phyloP scores from a whole-genome alignment of 2,329 filamentous ascomycete genomes.

The Diaporthe sp. region DNA sequence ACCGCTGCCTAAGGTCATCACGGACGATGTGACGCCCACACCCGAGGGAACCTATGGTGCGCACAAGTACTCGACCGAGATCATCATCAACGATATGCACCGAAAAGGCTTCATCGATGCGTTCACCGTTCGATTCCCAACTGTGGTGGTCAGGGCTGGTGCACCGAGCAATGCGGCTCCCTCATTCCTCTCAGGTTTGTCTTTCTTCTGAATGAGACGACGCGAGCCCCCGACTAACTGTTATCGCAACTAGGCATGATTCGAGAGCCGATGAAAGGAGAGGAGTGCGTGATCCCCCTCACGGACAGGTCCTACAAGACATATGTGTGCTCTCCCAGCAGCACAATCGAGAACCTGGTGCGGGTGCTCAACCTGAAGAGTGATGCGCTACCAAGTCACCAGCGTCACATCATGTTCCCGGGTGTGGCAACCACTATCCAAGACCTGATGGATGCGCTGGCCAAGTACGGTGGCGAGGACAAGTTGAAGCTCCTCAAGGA shows the following conservation, averaged over 20 bases:
- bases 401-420: constrained; percentile 69
- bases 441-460: constrained; percentile 71
- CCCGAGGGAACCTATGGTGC: constrained; percentile 74
- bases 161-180: constrained; percentile 72
- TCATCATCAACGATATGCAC: constrained; percentile 73
- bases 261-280: constrained; percentile 70
- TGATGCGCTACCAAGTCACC: constrained; percentile 57
- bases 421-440: constrained; percentile 69
- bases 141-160: constrained; percentile 71
- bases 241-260: constrained; percentile 63
- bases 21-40: constrained; percentile 64
- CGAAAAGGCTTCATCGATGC: constrained; percentile 70
- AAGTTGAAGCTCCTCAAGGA: constrained; percentile 65
- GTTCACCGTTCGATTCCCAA: constrained; percentile 70
- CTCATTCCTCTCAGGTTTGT: constrained; percentile 64
- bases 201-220: not conserved
- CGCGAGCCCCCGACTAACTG: not conserved
- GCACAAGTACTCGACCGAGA: constrained; percentile 73
- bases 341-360: constrained; percentile 65
- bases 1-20: constrained; percentile 65
- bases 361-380: constrained; percentile 56
- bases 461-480: constrained; percentile 67
- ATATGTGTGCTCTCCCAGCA: constrained; percentile 67
- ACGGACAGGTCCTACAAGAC: constrained; percentile 62
- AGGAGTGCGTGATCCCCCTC: constrained; percentile 65